Base-by-base conservation (phyloP, 78 protist genomes). In the Cyanophora paradoxa region DNA sequence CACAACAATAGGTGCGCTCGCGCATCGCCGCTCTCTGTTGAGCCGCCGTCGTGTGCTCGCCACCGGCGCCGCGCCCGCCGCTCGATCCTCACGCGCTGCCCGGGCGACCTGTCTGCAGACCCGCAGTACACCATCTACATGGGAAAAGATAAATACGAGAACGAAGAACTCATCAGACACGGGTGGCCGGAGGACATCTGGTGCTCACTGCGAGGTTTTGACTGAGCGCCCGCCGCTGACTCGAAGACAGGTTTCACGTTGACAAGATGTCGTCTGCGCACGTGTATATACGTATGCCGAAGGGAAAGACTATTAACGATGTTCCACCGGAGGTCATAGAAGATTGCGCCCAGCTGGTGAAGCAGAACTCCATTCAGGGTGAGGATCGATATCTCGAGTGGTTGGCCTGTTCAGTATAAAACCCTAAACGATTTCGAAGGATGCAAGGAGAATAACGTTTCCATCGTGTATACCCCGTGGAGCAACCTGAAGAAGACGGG, bases 151-250 rank as follows among this genome's bases (percentile, higher is more conserved):
- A 93, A 93, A 67, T 74, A 59, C 64, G 96, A 93, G 40, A 93
- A 95, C 68, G 98, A 95, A 65, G 94, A 88, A n/a, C 69, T 95
- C 20, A 88, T 95, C 68, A 77, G 57, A 40, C 79, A 77, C 31
- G 94, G 92, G n/a, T 93, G 83, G 85, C 91, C 90, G 7, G 95
- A 88, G 30, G 96, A 93, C 65, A 39, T 92, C n/a, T 93, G 94
- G 93, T 82, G n/a, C n/a, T n/a, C n/a, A n/a, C n/a, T n/a, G n/a
- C n/a, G n/a, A n/a, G n/a, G n/a, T n/a, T n/a, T n/a, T n/a, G n/a
- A n/a, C n/a, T n/a, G n/a, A n/a, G n/a, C n/a, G n/a, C n/a, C n/a
- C n/a, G n/a, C n/a, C n/a, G n/a, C n/a, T n/a, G n/a, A n/a, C n/a
- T n/a, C n/a, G n/a, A n/a, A n/a, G n/a, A n/a, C n/a, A n/a, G 89